Evolutionary conservation across 129 eudicot genomes (phyloP), one percentile per base, ranked within the genome.

Genomic region (Lactuca sativa): DNA sequence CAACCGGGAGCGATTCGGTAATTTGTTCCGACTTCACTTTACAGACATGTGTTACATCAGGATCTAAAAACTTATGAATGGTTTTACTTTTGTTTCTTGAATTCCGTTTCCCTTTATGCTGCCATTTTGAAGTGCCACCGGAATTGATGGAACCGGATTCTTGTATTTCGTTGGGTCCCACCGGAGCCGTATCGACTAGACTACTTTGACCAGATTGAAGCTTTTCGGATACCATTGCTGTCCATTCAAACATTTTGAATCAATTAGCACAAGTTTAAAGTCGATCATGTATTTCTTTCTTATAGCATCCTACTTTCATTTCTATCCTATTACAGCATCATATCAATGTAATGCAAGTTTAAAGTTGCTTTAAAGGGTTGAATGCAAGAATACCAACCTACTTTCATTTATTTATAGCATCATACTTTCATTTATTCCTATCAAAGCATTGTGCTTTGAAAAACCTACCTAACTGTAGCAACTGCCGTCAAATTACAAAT

Each of bases 51-150:
- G 62, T 15, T 41, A 75, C 72, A 16, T 76, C 74, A 2, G 55
- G 43, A 10, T 69, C 76, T 25, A 56, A 43, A 67, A 61, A 66
- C 64, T 63, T 81, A 64, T 63, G 77, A 16, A 67, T 64, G 59
- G 44, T 70, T 78, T 71, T 85, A 40, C 56, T 76, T 47, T 62
- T 66, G 60, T 67, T 72, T 56, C 96, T 84, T 2, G 86, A 79
- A 43, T 88, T 91, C 30, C 98, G 69, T 77, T 84, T 92, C 61
- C 96, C 87, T 81, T 88, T 92, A 38, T 55, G 73, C 82, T 84
- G 85, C 98, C 98, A 92, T 73, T 84, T 73, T 31, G 96, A 88
- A 53, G 89, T 69, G 38, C 86, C 83, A 53, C 86, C 89, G 6
- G 89, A 88, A 66, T 80, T 77, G 44, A 77, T 71, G 7, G 85